phyloP scores from a whole-genome alignment of 345 rosid genomes.

The Melaleuca alternifolia region DNA sequence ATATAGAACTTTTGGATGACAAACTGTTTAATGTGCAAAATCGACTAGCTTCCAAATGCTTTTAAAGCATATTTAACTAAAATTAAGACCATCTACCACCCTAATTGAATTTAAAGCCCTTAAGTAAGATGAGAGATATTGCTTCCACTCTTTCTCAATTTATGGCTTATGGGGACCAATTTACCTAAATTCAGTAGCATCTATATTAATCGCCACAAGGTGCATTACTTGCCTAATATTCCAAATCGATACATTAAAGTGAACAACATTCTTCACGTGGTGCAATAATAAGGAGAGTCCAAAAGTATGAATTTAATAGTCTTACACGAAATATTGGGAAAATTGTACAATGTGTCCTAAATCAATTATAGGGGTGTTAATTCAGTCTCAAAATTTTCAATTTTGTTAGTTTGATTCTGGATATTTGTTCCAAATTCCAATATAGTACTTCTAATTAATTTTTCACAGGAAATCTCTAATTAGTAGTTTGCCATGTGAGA shows the following conservation, averaged over 20 bases:
- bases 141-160: neutral
- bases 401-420: too few relatives aligned
- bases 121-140: neutral
- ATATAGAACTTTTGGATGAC: neutral
- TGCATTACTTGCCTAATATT: neutral
- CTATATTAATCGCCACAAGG: neutral
- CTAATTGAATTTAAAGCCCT: neutral
- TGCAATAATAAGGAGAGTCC: neutral
- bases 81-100: neutral
- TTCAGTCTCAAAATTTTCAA: too few relatives aligned
- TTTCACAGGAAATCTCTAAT: neutral
- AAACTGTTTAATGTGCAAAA: neutral
- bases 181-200: neutral
- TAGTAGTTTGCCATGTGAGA: neutral
- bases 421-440: neutral
- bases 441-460: neutral
- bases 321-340: neutral
- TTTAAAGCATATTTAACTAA: neutral
- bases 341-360: neutral
- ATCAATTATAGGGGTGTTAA: fast-evolving
- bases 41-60: neutral
- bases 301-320: neutral
- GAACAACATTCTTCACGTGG: neutral
- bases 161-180: neutral
- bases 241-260: neutral